These are phyloP conservation scores for Candida pseudoglaebosa DNA, from an alignment of 805 yeast species.

Conservation along the genomic window DNA sequence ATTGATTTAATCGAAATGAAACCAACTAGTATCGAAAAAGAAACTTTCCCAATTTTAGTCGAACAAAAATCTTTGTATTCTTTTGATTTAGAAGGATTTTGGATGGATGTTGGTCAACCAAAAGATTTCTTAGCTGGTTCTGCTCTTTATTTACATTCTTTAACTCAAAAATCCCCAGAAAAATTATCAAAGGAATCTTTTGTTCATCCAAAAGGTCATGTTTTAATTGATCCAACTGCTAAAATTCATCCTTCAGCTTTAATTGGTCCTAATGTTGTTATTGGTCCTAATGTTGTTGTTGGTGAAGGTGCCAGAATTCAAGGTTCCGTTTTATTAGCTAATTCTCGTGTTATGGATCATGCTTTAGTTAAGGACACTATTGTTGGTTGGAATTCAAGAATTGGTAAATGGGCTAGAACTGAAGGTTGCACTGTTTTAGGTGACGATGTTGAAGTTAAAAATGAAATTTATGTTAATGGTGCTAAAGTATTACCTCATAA, in stretches of 20 bases:
- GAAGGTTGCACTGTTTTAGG: constrained; percentile 98
- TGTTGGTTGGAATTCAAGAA: constrained; percentile 98
- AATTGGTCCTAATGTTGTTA: constrained; percentile 97
- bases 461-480: constrained; percentile 98
- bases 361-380: constrained; percentile 97
- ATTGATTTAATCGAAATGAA: constrained; percentile 94
- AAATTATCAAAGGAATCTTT: constrained; percentile 63
- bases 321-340: constrained; percentile 87
- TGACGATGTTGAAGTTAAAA: constrained; percentile 98
- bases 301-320: constrained; percentile 99
- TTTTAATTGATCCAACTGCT: constrained; percentile 91
- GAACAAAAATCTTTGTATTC: constrained; percentile 86
- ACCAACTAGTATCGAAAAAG: constrained; percentile 99
- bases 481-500: constrained; percentile 99
- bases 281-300: constrained; percentile 92
- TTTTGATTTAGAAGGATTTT: constrained; percentile 96
- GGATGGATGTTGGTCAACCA: constrained; percentile 99
- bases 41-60: constrained; percentile 96
- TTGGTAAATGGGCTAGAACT: constrained; percentile 98
- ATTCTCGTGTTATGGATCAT: constrained; percentile 92
- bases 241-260: constrained; percentile 88
- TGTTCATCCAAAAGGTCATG: constrained; percentile 82
- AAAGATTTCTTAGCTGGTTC: constrained; percentile 98
- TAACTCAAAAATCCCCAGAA: constrained; percentile 75
- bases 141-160: constrained; percentile 81